Percentiles rank a stretch among this genome's conserved stretches.
Evolutionary conservation across 805 yeast genomes (phyloP).

Genomic region (Starmera quercuum): DNA sequence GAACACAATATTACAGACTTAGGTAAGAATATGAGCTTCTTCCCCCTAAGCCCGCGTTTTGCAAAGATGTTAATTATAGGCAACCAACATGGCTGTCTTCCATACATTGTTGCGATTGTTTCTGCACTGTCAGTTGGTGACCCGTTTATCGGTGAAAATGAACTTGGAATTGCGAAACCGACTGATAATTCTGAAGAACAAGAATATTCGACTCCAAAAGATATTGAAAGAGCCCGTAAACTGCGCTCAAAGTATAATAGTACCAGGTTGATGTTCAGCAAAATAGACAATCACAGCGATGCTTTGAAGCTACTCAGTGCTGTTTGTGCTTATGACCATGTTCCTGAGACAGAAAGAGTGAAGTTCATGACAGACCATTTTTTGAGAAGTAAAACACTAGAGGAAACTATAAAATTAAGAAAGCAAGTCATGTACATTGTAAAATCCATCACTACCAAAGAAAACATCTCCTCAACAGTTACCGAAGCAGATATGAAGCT

Average conservation of each 20-base stretch:
- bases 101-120: conserved; percentile 85
- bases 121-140: conserved; percentile 92
- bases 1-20: conserved; percentile 58
- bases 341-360: conserved; percentile 37
- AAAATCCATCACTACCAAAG: conserved; percentile 52
- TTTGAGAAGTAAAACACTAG: conserved; percentile 73
- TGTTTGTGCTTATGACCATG: conserved; percentile 81
- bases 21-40: conserved; percentile 80
- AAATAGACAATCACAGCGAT: conserved; percentile 70
- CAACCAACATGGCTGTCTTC: conserved; percentile 77
- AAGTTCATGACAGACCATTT: conserved; percentile 54
- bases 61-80: conserved; percentile 86
- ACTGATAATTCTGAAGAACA: conserved; percentile 26
- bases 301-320: conserved; percentile 69
- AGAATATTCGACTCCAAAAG: conserved; percentile 29
- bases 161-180: conserved; percentile 45
- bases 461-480: conserved; percentile 44
- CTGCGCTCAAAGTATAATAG: conserved; percentile 46
- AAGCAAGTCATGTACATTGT: conserved; percentile 75
- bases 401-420: conserved; percentile 76
- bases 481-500: conserved; percentile 40
- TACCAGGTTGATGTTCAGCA: conserved; percentile 53
- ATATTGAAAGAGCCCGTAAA: conserved; percentile 27
- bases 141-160: conserved; percentile 73
- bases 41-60: conserved; percentile 91